phyloP scores from a whole-genome alignment of 768 basidiomycete species.

The Imleria badia region DNA sequence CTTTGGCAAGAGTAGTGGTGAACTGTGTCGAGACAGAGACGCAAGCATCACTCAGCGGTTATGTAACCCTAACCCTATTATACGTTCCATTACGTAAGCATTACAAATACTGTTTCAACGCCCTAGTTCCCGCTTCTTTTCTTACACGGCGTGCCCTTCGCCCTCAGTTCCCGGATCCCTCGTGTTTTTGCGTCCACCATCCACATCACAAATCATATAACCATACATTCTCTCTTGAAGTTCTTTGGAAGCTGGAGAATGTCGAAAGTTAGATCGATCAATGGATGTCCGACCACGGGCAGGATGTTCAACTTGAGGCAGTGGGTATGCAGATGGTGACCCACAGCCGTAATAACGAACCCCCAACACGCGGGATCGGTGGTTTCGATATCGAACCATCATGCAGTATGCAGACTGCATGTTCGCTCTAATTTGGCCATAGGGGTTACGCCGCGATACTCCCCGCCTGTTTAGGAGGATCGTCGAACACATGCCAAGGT shows the following conservation, averaged over 20 bases:
- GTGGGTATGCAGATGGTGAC: too few species aligned
- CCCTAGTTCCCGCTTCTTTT: too few species aligned
- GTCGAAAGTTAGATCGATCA: neutral
- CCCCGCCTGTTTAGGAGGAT: neutral
- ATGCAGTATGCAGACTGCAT: neutral
- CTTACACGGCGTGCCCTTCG: too few species aligned
- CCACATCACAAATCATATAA: too few species aligned
- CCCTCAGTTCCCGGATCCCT: too few species aligned
- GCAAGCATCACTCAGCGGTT: constrained; percentile 1
- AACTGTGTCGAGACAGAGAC: neutral
- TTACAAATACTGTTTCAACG: neutral
- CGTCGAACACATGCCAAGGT: neutral
- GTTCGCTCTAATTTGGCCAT: neutral
- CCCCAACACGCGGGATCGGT: too few species aligned
- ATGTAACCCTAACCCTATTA: constrained; percentile 20
- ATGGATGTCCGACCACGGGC: neutral
- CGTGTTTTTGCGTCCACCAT: too few species aligned
- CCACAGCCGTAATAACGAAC: too few species aligned
- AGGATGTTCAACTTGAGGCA: neutral
- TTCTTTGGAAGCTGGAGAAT: neutral
- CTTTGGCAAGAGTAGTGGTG: neutral
- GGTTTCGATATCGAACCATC: too few species aligned
- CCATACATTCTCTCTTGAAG: too few species aligned
- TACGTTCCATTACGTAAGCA: constrained; percentile 2
- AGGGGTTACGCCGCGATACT: neutral